Conservation (phyloP, 768 basidiomycete species). For the Kwoniella mangroviensis region DNA sequence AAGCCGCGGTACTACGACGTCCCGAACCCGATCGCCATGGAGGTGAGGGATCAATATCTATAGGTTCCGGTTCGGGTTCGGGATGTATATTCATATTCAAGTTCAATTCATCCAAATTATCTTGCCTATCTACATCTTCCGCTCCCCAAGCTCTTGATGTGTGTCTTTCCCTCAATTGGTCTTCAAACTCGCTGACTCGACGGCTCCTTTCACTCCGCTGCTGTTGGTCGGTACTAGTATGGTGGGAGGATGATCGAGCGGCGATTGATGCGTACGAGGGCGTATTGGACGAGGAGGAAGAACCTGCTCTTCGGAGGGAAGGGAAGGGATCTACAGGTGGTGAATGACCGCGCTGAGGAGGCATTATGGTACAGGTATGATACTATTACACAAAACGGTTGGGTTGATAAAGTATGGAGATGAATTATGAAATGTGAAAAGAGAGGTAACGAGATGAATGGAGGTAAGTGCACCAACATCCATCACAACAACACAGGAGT, state of each 20-base stretch:
- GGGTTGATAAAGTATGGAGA: neutral
- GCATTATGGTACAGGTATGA: conserved; percentile 14
- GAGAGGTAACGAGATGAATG: neutral
- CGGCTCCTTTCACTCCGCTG: neutral
- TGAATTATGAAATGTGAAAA: neutral
- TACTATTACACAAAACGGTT: neutral
- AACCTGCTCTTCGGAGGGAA: conserved; percentile 23
- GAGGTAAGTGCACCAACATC: neutral
- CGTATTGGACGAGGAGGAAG: conserved; percentile 5
- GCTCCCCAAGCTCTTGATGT: conserved; percentile 5
- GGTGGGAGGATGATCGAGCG: conserved; percentile 21
- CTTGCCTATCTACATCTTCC: conserved; percentile 33
- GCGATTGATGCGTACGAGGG: conserved; percentile 30
- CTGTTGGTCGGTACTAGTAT: neutral
- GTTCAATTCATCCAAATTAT: conserved; percentile 31
- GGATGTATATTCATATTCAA: conserved; percentile 1
- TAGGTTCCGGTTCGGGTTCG: conserved; percentile 20
- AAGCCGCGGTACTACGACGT: neutral
- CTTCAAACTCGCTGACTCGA: neutral
- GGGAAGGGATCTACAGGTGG: conserved; percentile 30
- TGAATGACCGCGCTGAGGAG: conserved; percentile 16
- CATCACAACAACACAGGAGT: neutral
- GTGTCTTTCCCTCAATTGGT: neutral
- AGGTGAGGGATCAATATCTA: conserved; percentile 27
- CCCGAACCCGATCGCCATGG: conserved; percentile 18